A percentile compares a stretch with the other conserved stretches of the same genome.
phyloP scores from a whole-genome alignment of 495 filamentous ascomycete species.

The Sordaria brevicollis region DNA sequence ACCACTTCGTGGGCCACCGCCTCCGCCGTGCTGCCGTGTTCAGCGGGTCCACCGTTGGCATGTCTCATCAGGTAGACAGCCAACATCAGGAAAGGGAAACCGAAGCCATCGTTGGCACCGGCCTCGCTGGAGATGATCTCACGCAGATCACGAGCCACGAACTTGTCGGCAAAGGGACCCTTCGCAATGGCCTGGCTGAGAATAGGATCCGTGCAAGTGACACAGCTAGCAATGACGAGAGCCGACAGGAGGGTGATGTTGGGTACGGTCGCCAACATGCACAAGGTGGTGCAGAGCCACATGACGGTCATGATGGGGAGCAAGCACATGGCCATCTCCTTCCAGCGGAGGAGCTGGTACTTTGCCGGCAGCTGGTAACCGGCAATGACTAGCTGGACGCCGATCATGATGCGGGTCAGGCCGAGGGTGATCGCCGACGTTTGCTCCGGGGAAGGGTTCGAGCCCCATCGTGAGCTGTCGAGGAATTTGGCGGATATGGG shows the following conservation, averaged over 20 bases:
- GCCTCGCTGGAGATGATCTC: conserved; percentile 54
- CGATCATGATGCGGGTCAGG: conserved; percentile 42
- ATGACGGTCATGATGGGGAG: conserved; percentile 78
- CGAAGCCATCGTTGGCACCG: conserved; percentile 52
- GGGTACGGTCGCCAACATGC: conserved; percentile 64
- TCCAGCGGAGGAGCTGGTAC: conserved; percentile 68
- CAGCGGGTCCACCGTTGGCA: conserved; percentile 25
- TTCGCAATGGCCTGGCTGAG: conserved; percentile 53
- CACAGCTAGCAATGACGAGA: conserved; percentile 50
- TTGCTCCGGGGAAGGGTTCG: conserved; percentile 22
- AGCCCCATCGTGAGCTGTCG: conserved; percentile 34
- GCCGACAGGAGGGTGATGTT: conserved; percentile 37
- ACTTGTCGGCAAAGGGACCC: conserved; percentile 52
- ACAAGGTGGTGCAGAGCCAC: conserved; percentile 69
- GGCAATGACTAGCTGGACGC: conserved; percentile 59
- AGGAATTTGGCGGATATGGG: conserved; percentile 40
- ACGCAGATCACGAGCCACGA: conserved; percentile 44
- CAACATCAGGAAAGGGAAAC: conserved; percentile 49
- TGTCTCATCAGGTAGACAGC: conserved; percentile 46
- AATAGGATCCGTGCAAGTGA: conserved; percentile 52
- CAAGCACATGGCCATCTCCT: conserved; percentile 61
- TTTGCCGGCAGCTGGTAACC: conserved; percentile 78
- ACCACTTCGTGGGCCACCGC: conserved; percentile 4
- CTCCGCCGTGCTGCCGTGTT: background rate
- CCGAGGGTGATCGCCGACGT: conserved; percentile 38